A percentile compares a stretch with the other conserved stretches of the same genome.
These are phyloP conservation scores for Ogataea chonburiensis DNA, from an alignment of 805 yeast species.

Conservation along the genomic window DNA sequence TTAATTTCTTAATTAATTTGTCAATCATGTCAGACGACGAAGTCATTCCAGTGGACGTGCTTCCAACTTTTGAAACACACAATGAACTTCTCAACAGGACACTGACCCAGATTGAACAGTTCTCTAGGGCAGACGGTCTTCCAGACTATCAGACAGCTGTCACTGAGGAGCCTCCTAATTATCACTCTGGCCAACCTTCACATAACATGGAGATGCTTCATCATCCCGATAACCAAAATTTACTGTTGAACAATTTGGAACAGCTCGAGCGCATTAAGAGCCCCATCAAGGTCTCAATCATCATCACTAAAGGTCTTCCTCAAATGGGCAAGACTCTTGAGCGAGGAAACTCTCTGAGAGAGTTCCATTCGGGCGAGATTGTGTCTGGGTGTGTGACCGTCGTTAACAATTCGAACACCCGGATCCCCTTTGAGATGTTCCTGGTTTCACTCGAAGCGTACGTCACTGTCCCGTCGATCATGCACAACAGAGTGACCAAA, in stretches of 20 bases:
- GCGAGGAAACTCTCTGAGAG: slow-evolving; percentile 39
- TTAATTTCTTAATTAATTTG: too few relatives aligned
- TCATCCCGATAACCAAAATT: slow-evolving; percentile 18
- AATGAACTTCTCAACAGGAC: slow-evolving; percentile 36
- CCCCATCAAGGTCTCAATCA: slow-evolving; percentile 22
- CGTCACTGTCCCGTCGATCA: slow-evolving; percentile 21
- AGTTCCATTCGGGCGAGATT: slow-evolving; percentile 63
- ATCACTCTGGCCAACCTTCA: background rate
- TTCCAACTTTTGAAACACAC: slow-evolving; percentile 69
- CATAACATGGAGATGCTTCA: slow-evolving; percentile 1
- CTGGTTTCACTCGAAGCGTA: slow-evolving; percentile 54
- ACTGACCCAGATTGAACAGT: slow-evolving; percentile 16
- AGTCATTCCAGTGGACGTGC: slow-evolving; percentile 45
- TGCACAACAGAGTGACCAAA: slow-evolving; percentile 8
- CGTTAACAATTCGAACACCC: slow-evolving; percentile 37
- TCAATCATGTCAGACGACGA: slow-evolving; percentile 15
- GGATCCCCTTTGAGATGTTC: slow-evolving; percentile 58
- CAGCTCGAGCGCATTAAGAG: slow-evolving; percentile 20
- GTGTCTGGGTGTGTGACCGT: slow-evolving; percentile 54
- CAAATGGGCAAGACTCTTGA: slow-evolving; percentile 22
- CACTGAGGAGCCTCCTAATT: slow-evolving; percentile 9
- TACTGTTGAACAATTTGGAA: slow-evolving; percentile 26
- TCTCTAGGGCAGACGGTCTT: slow-evolving; percentile 5
- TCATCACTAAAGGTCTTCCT: slow-evolving; percentile 45
- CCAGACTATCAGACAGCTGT: slow-evolving; percentile 22